phyloP scores from a whole-genome alignment of 2,329 filamentous ascomycete species.

The Juglanconis sp. region DNA sequence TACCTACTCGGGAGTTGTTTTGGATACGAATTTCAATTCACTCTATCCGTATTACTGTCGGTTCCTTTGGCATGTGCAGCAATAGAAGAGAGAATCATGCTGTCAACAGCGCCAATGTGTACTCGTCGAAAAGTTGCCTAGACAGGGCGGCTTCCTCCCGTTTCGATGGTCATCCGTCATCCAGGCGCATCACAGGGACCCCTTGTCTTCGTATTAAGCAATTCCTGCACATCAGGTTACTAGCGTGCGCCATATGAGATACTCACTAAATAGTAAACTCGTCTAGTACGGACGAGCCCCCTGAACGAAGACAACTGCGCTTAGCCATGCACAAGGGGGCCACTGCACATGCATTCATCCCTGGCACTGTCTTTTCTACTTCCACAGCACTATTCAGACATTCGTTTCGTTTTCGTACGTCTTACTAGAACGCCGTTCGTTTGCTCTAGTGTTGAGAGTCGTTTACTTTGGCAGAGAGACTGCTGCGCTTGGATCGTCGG shows the following conservation, averaged over 20 bases:
- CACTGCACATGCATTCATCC: constrained; percentile 1
- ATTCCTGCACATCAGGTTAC: constrained; percentile 16
- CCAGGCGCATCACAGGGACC: constrained; percentile 10
- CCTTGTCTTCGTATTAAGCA: constrained; percentile 15
- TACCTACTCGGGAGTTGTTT: no score
- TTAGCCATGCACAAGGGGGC: constrained; percentile 9
- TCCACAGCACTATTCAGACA: constrained; percentile 19
- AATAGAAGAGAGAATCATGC: no score
- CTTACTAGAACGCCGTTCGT: neutral
- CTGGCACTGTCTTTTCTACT: constrained; percentile 14
- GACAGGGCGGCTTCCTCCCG: neutral
- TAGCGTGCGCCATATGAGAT: constrained; percentile 19
- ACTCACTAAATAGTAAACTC: neutral
- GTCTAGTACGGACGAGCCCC: neutral
- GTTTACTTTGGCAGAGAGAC: neutral
- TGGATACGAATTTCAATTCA: no score
- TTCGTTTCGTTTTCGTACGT: constrained; percentile 24
- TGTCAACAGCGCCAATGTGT: neutral
- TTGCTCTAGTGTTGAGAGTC: neutral
- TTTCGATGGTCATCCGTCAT: neutral
- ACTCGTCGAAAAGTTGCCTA: neutral
- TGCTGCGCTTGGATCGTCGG: neutral
- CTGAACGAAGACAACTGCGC: neutral
- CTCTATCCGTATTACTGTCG: no score
- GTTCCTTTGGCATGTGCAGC: no score